Base-by-base conservation (phyloP, 75 land plant genomes). In the Isoetes taiwanensis region DNA sequence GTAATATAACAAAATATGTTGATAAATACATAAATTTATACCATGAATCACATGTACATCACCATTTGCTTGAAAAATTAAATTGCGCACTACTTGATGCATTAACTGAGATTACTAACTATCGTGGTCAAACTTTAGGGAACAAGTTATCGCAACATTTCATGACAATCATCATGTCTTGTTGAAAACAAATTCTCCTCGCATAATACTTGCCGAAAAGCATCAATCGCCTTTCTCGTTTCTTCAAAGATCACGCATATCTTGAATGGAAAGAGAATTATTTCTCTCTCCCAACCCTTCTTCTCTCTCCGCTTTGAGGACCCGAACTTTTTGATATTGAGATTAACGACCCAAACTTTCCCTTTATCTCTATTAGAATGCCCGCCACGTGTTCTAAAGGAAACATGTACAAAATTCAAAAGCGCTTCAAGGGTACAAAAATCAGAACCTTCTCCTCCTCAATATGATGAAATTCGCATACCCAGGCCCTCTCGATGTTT, bases 131-230 rank as follows among this genome's bases (percentile, higher is more conserved):
- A 63, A 74, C 82, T 38, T 78, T 66, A 35, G 75, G 28, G 6
- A 81, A 78, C 34, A 81, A 56, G 34, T 78, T 83, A 37, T 79
- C 87, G 54, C 79, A n/a, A n/a, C n/a, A n/a, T n/a, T n/a, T 83
- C 80, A 80, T 10, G 14, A 33, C 3, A 57, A 2, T 12, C 32
- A 34, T 29, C 32, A n/a, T 11, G 12, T 6, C 28, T n/a, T 14
- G 9, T 34, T n/a, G 52, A 62, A 8, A 11, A 1, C 12, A 30
- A 19, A 34, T 5, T 34, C 1, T 31, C 26, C 33, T n/a, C 19
- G 41, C 61, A 28, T 29, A 17, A 39, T 26, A 34, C 58, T n/a
- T 28, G 35, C 16, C 27, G 32, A 57, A 38, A 21, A 26, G 3
- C 58, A 83, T 83, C 86, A 50, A 73, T 70, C 32, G 84, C 89